These are phyloP conservation scores for Pseudozyma hubeiensis DNA, from an alignment of 1,284 basidiomycete genomes.

Conservation along the genomic window DNA sequence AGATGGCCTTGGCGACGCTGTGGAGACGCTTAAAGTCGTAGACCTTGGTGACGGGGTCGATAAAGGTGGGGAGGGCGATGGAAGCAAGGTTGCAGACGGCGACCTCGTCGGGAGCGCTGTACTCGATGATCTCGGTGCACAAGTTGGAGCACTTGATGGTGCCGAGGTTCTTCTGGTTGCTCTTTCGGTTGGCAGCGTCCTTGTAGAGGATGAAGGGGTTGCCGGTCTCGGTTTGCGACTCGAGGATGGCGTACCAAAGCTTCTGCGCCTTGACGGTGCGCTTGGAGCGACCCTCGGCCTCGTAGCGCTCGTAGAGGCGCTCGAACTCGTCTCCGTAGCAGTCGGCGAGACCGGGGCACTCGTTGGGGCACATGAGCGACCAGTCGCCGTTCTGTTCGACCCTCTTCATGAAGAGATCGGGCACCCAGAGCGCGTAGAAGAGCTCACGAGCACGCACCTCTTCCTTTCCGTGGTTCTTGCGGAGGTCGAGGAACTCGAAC, in stretches of 20 bases:
- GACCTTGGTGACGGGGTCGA: constrained; percentile 63
- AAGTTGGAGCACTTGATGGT: constrained; percentile 99
- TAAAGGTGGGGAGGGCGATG: constrained; percentile 82
- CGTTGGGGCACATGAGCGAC: constrained; percentile 98
- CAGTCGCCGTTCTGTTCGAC: constrained; percentile 80
- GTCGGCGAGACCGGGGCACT: constrained; percentile 90
- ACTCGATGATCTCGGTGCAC: constrained; percentile 99
- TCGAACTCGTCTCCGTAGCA: constrained; percentile 94
- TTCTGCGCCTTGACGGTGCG: constrained; percentile 95
- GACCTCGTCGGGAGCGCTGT: constrained; percentile 95
- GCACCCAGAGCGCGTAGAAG: constrained; percentile 98
- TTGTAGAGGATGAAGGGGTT: constrained; percentile 99
- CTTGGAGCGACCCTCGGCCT: constrained; percentile 87
- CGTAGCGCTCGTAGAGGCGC: constrained; percentile 87
- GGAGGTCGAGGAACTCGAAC: constrained; percentile 96
- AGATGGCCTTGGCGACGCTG: constrained; percentile 81
- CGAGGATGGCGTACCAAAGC: constrained; percentile 97
- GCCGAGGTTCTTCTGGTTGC: constrained; percentile 96
- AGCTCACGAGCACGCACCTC: constrained; percentile 96
- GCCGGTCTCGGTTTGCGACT: constrained; percentile 98
- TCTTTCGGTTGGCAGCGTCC: constrained; percentile 71
- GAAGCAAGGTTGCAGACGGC: constrained; percentile 99
- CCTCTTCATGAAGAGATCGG: constrained; percentile 82
- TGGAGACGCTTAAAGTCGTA: constrained; percentile 95
- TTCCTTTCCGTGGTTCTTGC: constrained; percentile 99